Evolutionary conservation across 768 basidiomycete genomes (phyloP).

Genomic region (Pseudohyphozyma bogoriensis): DNA sequence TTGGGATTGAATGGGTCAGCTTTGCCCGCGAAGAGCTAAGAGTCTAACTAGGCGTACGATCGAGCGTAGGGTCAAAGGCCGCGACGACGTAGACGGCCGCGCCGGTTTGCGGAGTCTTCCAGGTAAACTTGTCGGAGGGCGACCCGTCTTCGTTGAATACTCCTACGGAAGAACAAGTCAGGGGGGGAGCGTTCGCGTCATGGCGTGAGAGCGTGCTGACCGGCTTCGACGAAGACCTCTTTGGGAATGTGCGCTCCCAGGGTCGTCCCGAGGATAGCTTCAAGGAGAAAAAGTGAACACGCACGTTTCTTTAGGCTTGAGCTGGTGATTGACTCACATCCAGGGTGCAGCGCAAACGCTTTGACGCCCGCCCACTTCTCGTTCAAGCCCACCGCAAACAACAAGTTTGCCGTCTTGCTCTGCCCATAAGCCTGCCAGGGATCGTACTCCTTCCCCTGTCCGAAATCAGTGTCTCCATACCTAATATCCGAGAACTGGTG

Average conservation of each 20-base stretch:
- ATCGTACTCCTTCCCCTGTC: background rate
- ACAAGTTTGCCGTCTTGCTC: conserved; percentile 23
- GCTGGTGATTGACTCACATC: background rate
- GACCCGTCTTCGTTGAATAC: background rate
- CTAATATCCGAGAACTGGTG: background rate
- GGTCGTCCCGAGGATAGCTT: background rate
- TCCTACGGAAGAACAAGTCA: too few species aligned
- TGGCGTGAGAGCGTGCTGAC: background rate
- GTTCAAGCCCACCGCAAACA: conserved; percentile 11
- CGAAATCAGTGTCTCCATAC: background rate
- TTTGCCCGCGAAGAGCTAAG: background rate
- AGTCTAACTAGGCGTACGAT: background rate
- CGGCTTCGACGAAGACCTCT: too few species aligned
- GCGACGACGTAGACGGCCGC: background rate
- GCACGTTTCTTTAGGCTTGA: background rate
- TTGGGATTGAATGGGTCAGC: too few species aligned
- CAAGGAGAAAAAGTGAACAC: background rate
- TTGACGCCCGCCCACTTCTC: background rate
- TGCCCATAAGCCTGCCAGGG: background rate
- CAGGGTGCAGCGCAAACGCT: conserved; percentile 13
- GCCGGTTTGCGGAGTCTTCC: rapidly evolving
- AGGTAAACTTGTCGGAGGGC: background rate
- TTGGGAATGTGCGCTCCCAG: too few species aligned
- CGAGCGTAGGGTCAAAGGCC: background rate
- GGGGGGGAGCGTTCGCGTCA: background rate